phyloP scores from a whole-genome alignment of 768 basidiomycete species.

The Amanita phalloides region DNA sequence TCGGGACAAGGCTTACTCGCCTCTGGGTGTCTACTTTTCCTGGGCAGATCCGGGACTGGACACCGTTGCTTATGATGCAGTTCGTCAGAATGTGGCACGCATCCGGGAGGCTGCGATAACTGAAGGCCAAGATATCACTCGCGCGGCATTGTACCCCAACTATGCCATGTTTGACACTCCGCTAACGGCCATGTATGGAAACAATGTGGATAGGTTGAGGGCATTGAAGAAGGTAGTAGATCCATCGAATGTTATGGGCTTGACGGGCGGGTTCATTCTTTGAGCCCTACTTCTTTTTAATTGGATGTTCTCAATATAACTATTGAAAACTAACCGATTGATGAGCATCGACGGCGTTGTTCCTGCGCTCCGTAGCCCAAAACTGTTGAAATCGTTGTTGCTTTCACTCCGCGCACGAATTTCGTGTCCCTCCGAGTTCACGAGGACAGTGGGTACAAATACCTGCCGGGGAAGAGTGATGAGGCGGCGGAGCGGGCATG shows the following conservation, averaged over 20 bases:
- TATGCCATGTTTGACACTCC: constrained; percentile 38
- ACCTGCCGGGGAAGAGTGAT: constrained; percentile 7
- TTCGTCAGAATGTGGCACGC: constrained; percentile 20
- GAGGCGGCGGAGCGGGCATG: constrained; percentile 2
- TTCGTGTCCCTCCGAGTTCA: constrained; percentile 15
- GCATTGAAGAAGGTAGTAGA: constrained; percentile 16
- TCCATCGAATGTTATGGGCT: constrained; percentile 18
- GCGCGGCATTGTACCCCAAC: constrained; percentile 18
- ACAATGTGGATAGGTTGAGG: constrained; percentile 22
- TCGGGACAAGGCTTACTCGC: constrained; percentile 13
- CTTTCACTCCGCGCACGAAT: constrained; percentile 7
- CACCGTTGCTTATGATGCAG: constrained; percentile 20
- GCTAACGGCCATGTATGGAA: constrained; percentile 30
- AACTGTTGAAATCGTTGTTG: constrained; percentile 3
- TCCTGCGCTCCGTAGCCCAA: constrained; percentile 2
- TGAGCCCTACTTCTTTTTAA: too few relatives aligned
- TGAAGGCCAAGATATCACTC: constrained; percentile 26
- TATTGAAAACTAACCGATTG: constrained; percentile 16
- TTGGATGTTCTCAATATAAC: too few relatives aligned
- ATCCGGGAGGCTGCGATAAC: constrained; percentile 22
- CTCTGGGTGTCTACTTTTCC: constrained; percentile 16
- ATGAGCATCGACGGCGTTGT: constrained; percentile 10
- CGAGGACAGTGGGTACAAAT: constrained; percentile 15
- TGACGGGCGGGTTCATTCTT: constrained; percentile 9
- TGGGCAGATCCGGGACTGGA: constrained; percentile 14